Percentiles rank a stretch among this genome's conserved stretches.
phyloP scores from a whole-genome alignment of 2,329 filamentous ascomycete genomes.

The Verticillium klebahnii region DNA sequence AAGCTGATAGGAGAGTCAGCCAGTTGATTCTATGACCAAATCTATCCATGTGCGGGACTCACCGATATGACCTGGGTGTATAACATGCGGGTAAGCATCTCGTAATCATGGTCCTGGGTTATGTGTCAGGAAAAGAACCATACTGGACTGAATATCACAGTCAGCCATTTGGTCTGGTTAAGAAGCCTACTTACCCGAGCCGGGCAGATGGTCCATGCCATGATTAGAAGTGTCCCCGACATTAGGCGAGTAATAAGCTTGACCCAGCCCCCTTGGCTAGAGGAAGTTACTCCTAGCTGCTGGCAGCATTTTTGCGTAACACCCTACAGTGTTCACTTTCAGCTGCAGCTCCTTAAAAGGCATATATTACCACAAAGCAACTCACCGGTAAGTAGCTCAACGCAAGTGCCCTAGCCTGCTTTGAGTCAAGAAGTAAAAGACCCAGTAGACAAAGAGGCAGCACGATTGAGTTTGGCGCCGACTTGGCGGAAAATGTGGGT shows the following conservation, averaged over 20 bases:
- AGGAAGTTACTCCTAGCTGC: neutral
- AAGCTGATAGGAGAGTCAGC: neutral
- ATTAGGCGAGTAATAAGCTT: neutral
- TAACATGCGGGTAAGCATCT: neutral
- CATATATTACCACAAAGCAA: neutral
- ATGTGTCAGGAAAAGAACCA: no score
- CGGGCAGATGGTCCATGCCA: neutral
- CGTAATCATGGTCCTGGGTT: neutral
- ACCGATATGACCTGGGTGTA: neutral
- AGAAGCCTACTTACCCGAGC: neutral
- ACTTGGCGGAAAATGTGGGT: neutral
- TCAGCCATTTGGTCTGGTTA: neutral
- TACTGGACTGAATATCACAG: no score
- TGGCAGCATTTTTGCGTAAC: no score
- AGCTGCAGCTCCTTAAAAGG: no score
- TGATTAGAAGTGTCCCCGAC: neutral
- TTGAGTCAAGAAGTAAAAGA: slow-evolving; percentile 52
- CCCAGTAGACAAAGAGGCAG: slow-evolving; percentile 54
- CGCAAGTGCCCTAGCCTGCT: slow-evolving; percentile 28
- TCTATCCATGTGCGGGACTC: neutral
- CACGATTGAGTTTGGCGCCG: slow-evolving; percentile 24
- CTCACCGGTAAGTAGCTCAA: neutral
- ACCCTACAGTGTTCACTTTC: no score
- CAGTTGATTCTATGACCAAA: neutral
- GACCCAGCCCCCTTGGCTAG: neutral